Conservation (phyloP, 2,329 filamentous ascomycete genomes). For the Cladosporium phlei region DNA sequence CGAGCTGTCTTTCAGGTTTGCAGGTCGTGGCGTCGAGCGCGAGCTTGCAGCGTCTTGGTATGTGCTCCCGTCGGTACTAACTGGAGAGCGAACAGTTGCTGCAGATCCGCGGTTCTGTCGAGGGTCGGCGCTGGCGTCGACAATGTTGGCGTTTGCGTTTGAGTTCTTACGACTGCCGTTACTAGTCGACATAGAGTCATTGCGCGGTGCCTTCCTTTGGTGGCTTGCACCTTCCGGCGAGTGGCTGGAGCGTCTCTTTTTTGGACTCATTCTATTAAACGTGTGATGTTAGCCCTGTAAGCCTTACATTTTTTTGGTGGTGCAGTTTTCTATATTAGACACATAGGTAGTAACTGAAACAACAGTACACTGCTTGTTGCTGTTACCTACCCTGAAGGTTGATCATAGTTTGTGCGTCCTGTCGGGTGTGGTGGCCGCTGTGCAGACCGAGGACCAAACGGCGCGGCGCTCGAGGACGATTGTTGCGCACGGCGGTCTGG, state of each 20-base stretch:
- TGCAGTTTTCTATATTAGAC: no score
- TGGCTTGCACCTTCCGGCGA: conserved; percentile 1
- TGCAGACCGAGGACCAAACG: no score
- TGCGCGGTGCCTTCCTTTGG: background rate
- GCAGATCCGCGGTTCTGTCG: background rate
- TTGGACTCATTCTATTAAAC: conserved; percentile 2
- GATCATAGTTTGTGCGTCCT: no score
- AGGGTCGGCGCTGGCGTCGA: conserved; percentile 2
- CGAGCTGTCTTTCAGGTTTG: background rate
- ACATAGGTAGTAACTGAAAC: no score
- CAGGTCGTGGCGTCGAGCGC: background rate
- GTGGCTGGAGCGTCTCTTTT: conserved; percentile 1
- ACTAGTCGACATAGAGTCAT: background rate
- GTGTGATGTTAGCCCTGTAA: no score
- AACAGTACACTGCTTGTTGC: no score
- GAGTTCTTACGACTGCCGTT: background rate
- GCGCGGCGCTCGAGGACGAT: no score
- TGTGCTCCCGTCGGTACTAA: conserved; percentile 1
- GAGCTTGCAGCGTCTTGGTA: conserved; percentile 12
- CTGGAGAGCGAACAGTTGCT: background rate
- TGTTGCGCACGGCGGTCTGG: no score
- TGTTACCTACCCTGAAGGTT: no score
- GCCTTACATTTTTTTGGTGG: no score
- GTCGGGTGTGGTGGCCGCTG: no score
- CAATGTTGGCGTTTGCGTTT: background rate